Evolutionary conservation across 2,329 filamentous ascomycete genomes (phyloP), one percentile per base, ranked within the genome.

Genomic region (Diaporthe ampelina): DNA sequence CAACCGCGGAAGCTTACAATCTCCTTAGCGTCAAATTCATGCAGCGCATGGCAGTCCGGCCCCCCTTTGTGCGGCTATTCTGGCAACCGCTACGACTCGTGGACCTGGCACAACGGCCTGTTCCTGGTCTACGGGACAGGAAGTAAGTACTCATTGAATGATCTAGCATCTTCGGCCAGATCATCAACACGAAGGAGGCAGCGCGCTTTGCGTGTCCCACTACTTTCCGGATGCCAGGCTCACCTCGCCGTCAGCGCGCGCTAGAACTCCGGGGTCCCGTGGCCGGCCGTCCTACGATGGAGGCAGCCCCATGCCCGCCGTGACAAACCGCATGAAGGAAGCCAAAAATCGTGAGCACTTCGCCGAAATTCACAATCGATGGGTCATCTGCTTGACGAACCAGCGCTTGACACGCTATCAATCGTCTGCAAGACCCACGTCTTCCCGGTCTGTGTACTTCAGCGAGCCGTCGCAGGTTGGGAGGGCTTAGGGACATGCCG

Each of bases 11-110:
- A 52, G 63, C 63, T 52, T 52, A 52, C n/a, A 35, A 52, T 52
- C 1, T 67, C 21, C 6, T 50, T 67, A 67, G 63, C 63, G 63
- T 67, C 45, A 67, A 52, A 67, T 52, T 67, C 63, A 67, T 67
- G 63, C 63, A 52, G 48, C 21, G 29, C 45, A 67, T 45, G 43
- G 45, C 45, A 40, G 19, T 24, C 63, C 21, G 45, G n/a, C 45
- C 5, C 13, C 13, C 15, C 45, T 29, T 52, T 52, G 45, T 17
- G 15, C 32, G 26, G 29, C 29, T 52, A 29, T 29, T 29, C 45
- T 15, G 13, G 29, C 19, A 50, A 15, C 59, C 43, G 19, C 19
- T 37, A 37, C 29, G 21, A 26, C 21, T 52, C 29, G 45, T 26
- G 63, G 32, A 37, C 21, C 45, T 52, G 63, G 45, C 45, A 67